phyloP scores from a whole-genome alignment of 2,329 filamentous ascomycete species.

The Fusarium sp. region DNA sequence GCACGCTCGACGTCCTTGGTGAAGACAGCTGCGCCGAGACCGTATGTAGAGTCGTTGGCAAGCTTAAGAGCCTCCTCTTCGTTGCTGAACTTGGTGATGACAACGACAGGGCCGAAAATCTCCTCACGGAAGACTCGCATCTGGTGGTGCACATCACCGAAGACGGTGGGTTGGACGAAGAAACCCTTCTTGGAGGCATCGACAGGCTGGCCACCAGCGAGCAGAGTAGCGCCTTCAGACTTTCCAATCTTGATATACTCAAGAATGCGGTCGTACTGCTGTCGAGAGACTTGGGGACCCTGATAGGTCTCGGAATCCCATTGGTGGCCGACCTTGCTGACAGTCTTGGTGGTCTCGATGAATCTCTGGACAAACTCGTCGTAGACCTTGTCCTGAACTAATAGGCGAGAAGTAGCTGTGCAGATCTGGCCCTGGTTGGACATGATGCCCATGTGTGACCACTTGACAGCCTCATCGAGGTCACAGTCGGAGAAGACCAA shows the following conservation, averaged over 20 bases:
- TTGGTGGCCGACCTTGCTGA: conserved; percentile 47
- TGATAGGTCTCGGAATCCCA: conserved; percentile 50
- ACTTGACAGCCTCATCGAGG: conserved; percentile 76
- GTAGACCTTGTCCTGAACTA: conserved; percentile 84
- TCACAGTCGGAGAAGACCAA: conserved; percentile 79
- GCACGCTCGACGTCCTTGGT: conserved; percentile 83
- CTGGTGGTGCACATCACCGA: conserved; percentile 69
- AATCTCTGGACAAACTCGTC: conserved; percentile 83
- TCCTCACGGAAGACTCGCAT: conserved; percentile 92
- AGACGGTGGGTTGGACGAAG: conserved; percentile 90
- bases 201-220: conserved; percentile 47
- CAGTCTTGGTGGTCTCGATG: conserved; percentile 72
- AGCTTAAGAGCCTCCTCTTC: conserved; percentile 78
- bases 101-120: conserved; percentile 87
- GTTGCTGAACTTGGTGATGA: conserved; percentile 82
- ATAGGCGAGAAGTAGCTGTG: conserved; percentile 81
- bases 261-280: conserved; percentile 72
- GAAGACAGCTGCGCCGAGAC: conserved; percentile 82
- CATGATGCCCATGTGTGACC: conserved; percentile 76
- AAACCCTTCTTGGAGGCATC: conserved; percentile 76
- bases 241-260: conserved; percentile 62
- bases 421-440: conserved; percentile 70
- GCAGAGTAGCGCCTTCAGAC: conserved; percentile 41
- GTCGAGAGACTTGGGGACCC: conserved; percentile 63
- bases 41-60: conserved; percentile 79